Base-by-base conservation (phyloP, 2,329 filamentous ascomycete genomes). In the Colletotrichum chrysophilum region DNA sequence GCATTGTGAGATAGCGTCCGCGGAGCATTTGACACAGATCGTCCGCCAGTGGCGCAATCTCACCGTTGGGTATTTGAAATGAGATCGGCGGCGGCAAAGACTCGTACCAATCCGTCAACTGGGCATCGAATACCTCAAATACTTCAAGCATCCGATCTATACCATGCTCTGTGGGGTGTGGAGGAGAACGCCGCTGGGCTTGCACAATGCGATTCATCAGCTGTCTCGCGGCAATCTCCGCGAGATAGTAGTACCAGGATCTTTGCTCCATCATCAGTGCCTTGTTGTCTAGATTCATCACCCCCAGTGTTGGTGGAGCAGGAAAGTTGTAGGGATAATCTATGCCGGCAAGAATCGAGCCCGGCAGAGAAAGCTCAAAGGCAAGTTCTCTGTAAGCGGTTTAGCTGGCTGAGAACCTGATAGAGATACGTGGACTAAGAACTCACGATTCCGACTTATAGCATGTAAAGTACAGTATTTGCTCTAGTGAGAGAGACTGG, bases 241-340 rank as follows among this genome's bases (percentile, higher is more conserved):
- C 76, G 4, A 77, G 43, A 16, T 76, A 77, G 48, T 77, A 77
- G 16, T 77, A 76, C 76, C 76, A 77, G 28, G 38, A 77, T 26
- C 76, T 32, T 21, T 77, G 69, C 7, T 77, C 76, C 72, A 43
- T 62, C 48, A 74, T 43, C n/a, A 74, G 70, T 10, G 18, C 6
- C 28, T 76, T 76, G 58, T 65, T 76, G 21, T 74, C 74, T 7
- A 66, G 36, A 24, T 30, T 77, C 64, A 32, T 43, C 5, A 56
- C 64, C 4, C 64, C 67, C 2, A 72, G 73, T 6, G 56, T 67
- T 13, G 74, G 74, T 2, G 76, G 76, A 3, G 43, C 66, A 4
- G 76, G 76, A 7, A 77, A 67, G 28, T 14, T 69, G 24, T 74
- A 76, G 5, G 70, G 70, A 12, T 76, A 76, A 13, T 76, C 70